These are phyloP conservation scores for Coniochaeta sp. DNA, from an alignment of 2,329 filamentous ascomycete genomes.

Conservation along the genomic window DNA sequence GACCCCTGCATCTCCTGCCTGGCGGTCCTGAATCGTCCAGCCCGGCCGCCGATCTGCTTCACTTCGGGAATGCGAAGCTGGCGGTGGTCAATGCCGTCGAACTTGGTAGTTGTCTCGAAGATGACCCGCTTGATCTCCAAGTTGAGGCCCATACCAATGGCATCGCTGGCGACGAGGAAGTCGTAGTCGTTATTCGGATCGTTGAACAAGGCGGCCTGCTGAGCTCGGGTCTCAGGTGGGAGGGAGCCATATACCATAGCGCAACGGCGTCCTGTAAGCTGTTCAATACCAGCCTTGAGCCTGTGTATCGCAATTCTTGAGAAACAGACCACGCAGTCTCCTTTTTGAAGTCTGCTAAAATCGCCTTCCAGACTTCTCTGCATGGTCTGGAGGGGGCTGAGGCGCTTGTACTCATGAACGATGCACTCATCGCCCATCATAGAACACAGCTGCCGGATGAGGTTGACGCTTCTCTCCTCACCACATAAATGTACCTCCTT, in stretches of 20 bases:
- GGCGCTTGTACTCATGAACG: constrained; percentile 74
- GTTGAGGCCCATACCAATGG: constrained; percentile 96
- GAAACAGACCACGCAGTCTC: constrained; percentile 85
- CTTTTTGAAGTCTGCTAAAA: constrained; percentile 66
- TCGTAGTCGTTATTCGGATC: constrained; percentile 94
- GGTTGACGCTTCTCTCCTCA: constrained; percentile 71
- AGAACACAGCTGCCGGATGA: constrained; percentile 71
- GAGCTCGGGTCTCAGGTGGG: constrained; percentile 84
- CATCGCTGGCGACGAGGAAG: constrained; percentile 73
- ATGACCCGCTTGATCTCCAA: constrained; percentile 85
- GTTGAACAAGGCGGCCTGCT: constrained; percentile 91
- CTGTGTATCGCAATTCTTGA: constrained; percentile 75
- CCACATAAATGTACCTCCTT: constrained; percentile 91
- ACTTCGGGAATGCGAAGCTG: constrained; percentile 66
- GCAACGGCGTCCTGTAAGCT: constrained; percentile 66
- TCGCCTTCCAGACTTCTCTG: constrained; percentile 53
- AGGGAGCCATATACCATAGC: constrained; percentile 90
- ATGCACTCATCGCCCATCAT: constrained; percentile 74
- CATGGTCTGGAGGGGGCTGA: constrained; percentile 70
- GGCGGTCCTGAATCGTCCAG: constrained; percentile 76
- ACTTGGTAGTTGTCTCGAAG: constrained; percentile 73
- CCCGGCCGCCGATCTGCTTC: constrained; percentile 91
- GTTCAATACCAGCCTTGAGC: constrained; percentile 71
- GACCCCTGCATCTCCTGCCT: constrained; percentile 36
- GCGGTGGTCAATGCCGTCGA: constrained; percentile 49